Base-by-base conservation (phyloP, 768 basidiomycete species). In the Termitomyces eurrhizus region DNA sequence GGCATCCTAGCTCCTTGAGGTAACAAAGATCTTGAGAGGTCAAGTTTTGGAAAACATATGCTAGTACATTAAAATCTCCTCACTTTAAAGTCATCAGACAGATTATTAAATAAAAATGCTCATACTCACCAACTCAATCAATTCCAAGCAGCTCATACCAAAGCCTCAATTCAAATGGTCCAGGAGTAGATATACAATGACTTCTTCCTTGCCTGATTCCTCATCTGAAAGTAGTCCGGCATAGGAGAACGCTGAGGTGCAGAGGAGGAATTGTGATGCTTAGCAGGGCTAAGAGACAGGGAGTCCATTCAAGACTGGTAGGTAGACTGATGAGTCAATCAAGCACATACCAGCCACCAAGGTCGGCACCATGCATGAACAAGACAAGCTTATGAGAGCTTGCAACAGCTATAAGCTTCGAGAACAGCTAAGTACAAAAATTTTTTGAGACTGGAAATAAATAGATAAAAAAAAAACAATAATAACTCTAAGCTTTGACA, bases 1-100 rank as follows among this genome's bases (percentile, higher is more conserved):
- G 68, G n/a, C 88, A 69, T 95, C 95, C 56, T 92, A 84, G 70
- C 98, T 99, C 94, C 94, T 98, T 0, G 94, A 88, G 52, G 93
- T 82, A 36, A 93, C 81, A 39, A 98, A 86, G 0, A 92, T 76
- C 2, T 82, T 88, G 60, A 97, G 75, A 21, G 88, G 78, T 21
- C 93, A 83, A 80, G 90, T 95, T 3, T 81, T 81, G 74, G 90
- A 92, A 73, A 89, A 98, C 16, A 86, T 77, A 0, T 77, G 76
- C 72, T 96, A 93, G 18, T 85, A 83, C 69, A 87, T 88, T 65
- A 85, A 70, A 2, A 98, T 74, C 62, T 92, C 89, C 42, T 85
- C 78, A 57, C 94, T 95, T 95, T 63, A 21, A 37, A 26, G 12
- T 21, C 51, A 54, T 36, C 56, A 52, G 26, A 29, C 16, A 8